These are phyloP conservation scores for Neodidymelliopsis sp. DNA, from an alignment of 2,329 filamentous ascomycete genomes.

Conservation along the genomic window DNA sequence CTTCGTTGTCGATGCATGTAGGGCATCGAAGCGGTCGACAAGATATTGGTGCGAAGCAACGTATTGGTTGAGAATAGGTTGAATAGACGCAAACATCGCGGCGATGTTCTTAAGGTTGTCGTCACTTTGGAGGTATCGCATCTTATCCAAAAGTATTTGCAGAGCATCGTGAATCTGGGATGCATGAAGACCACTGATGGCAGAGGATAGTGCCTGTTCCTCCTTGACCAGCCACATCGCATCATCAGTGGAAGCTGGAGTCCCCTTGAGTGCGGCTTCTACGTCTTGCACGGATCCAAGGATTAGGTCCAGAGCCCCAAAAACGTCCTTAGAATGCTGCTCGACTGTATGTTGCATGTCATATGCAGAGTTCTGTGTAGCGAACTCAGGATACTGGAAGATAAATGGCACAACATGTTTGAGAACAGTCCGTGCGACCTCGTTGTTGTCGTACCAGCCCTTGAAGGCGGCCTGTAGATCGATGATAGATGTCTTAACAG, in stretches of 20 bases:
- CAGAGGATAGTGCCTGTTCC: conserved; percentile 43
- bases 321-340: conserved; percentile 65
- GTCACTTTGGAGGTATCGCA: conserved; percentile 55
- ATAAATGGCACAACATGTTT: conserved; percentile 73
- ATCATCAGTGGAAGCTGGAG: conserved; percentile 68
- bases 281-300: conserved; percentile 81
- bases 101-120: conserved; percentile 56
- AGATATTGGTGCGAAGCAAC: conserved; percentile 65
- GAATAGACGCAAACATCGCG: conserved; percentile 66
- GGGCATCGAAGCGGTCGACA: conserved; percentile 64
- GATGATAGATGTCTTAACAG: conserved; percentile 19
- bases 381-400: conserved; percentile 27
- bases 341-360: conserved; percentile 33
- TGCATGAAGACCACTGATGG: conserved; percentile 67
- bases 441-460: conserved; percentile 30
- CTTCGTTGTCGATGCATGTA: conserved; percentile 76
- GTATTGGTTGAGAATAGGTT: conserved; percentile 81
- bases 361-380: background rate
- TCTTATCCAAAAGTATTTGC: conserved; percentile 53
- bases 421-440: conserved; percentile 50
- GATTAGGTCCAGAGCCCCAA: conserved; percentile 74
- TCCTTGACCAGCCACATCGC: conserved; percentile 68
- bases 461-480: conserved; percentile 28
- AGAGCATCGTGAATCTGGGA: conserved; percentile 61
- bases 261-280: conserved; percentile 61